These are phyloP conservation scores for Chaetothyriales sp. DNA, from an alignment of 2,329 filamentous ascomycete genomes.

Conservation along the genomic window DNA sequence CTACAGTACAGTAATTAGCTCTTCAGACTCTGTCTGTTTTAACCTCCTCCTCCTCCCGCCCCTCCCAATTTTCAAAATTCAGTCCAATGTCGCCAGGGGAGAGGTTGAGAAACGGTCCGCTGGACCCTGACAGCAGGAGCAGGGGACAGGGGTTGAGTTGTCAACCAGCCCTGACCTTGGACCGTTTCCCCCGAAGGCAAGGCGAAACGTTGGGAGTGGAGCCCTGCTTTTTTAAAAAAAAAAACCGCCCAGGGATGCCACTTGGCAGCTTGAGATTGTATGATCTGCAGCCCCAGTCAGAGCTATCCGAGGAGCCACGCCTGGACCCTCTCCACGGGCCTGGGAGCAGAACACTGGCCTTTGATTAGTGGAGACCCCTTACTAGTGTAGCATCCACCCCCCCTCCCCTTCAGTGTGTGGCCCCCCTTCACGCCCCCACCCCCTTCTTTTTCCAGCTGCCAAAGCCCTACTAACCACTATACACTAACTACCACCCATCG, in stretches of 20 bases:
- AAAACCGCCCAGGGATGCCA: not conserved
- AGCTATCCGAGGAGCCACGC: not conserved
- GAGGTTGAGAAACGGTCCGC: not conserved
- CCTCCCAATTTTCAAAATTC: not conserved
- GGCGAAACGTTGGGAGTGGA: not conserved
- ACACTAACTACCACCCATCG: too few relatives aligned
- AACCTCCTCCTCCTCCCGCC: too few relatives aligned
- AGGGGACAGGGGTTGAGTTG: not conserved
- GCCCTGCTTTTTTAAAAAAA: too few relatives aligned
- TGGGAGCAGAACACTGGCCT: not conserved
- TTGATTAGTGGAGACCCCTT: not conserved
- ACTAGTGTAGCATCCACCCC: too few relatives aligned
- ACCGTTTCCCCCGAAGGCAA: not conserved
- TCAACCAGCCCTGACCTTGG: not conserved
- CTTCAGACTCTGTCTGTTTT: not conserved
- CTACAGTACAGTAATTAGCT: too few relatives aligned
- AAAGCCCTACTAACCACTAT: not conserved
- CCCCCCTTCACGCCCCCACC: too few relatives aligned
- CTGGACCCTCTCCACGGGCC: not conserved
- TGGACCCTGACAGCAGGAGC: not conserved
- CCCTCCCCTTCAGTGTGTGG: too few relatives aligned
- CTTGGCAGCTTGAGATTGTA: not conserved
- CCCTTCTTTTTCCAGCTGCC: not conserved
- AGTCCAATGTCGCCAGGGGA: not conserved
- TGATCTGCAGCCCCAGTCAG: not conserved